phyloP scores from a whole-genome alignment of 1,284 basidiomycete genomes.

The Grifola frondosa region DNA sequence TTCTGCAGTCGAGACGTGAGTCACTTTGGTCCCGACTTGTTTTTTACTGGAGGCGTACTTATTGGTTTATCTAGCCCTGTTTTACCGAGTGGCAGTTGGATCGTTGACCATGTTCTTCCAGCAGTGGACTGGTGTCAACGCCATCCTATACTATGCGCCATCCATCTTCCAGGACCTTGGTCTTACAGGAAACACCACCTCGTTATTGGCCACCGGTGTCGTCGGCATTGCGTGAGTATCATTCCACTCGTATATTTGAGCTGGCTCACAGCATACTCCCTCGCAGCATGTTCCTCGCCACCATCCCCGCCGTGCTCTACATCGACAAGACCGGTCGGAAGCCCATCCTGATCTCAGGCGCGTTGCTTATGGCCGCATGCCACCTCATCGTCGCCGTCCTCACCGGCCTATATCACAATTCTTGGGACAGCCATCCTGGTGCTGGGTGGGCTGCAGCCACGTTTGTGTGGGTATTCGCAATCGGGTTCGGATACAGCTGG shows the following conservation, averaged over 20 bases:
- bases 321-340: slow-evolving; percentile 71
- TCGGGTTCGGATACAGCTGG: slow-evolving; percentile 71
- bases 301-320: slow-evolving; percentile 72
- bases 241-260: background rate
- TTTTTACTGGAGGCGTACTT: background rate
- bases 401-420: slow-evolving; percentile 51
- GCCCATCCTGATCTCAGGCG: slow-evolving; percentile 67
- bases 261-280: background rate
- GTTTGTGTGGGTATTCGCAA: slow-evolving; percentile 68
- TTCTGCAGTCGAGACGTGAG: slow-evolving; percentile 52
- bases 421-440: slow-evolving; percentile 41
- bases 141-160: slow-evolving; percentile 70
- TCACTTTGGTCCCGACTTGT: slow-evolving; percentile 3
- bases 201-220: slow-evolving; percentile 76
- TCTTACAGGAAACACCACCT: slow-evolving; percentile 56
- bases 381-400: slow-evolving; percentile 65
- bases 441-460: slow-evolving; percentile 68
- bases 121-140: slow-evolving; percentile 66
- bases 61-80: slow-evolving; percentile 40
- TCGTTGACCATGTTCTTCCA: slow-evolving; percentile 77
- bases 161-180: slow-evolving; percentile 61
- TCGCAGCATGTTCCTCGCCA: slow-evolving; percentile 68
- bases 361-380: slow-evolving; percentile 66
- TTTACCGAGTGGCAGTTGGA: slow-evolving; percentile 60
- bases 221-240: slow-evolving; percentile 71